Evolutionary conservation across 768 basidiomycete species (phyloP), one percentile per base, ranked within the genome.

Genomic region (Kwoniella botswanensis): DNA sequence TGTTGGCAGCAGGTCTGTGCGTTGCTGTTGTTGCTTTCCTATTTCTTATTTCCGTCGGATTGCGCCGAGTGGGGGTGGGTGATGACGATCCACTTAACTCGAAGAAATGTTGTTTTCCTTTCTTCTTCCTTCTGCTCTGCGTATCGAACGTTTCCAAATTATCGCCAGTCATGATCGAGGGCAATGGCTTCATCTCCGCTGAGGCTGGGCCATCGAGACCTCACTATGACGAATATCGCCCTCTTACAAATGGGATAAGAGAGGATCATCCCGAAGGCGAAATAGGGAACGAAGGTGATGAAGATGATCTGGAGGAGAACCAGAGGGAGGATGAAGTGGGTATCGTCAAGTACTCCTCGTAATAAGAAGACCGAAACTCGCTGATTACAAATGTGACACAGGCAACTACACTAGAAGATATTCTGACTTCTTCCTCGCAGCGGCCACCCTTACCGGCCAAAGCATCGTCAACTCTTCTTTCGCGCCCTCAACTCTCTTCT

Each of bases 141-240:
- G 46, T 15, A 13, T 58, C 26, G 21, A 26, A 26, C 17, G 24
- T 26, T 13, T 26, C 24, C 42, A n/a, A 12, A 43, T 12, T 12
- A 7, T n/a, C 7, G 35, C 41, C 42, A 43, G n/a, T 43, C 4
- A 26, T 72, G 71, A 63, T 67, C 15, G 71, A 72, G 26, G 69
- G 72, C 10, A 63, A 70, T 29, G 65, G 55, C 2, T 57, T 35
- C 54, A 56, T 65, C 12, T 53, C 66, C 17, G 63, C 66, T 50
- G 73, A 74, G 64, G 73, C 65, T 41, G 73, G 72, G 18, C 72
- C 72, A 9, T 74, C 68, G 6, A n/a, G 70, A 12, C 63, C 68
- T 10, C 60, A 53, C 22, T 56, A 43, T 21, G 35, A 41, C 26
- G 21, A 46, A 17, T 2, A 17, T 4, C 50, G 42, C 6, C 42